Percentiles rank a stretch among this genome's conserved stretches.
These are phyloP conservation scores for Penicillium bovifimosum DNA, from an alignment of 495 filamentous ascomycete species.

Conservation along the genomic window DNA sequence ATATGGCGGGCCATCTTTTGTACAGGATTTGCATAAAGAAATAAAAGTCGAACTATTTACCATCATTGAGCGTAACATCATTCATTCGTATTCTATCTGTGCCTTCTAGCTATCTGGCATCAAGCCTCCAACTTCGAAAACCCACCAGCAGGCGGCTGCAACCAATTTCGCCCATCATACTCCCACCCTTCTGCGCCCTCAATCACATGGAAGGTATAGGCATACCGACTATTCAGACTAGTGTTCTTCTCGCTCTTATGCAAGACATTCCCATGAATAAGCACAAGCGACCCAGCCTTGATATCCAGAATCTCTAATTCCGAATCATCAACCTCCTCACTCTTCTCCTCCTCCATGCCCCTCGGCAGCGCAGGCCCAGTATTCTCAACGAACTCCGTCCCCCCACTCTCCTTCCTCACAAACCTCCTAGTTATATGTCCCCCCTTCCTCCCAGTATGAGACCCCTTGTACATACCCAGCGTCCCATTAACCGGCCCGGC, in stretches of 20 bases:
- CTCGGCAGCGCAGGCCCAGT: conserved; percentile 41
- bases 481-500: conserved; percentile 80
- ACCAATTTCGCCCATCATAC: conserved; percentile 88
- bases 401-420: conserved; percentile 55
- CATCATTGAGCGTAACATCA: conserved; percentile 4
- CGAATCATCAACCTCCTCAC: conserved; percentile 38
- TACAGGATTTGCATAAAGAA: conserved; percentile 30
- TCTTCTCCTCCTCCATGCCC: conserved; percentile 33
- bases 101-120: background rate
- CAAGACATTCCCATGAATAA: conserved; percentile 94
- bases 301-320: conserved; percentile 70
- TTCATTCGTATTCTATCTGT: background rate
- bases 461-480: conserved; percentile 75
- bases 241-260: conserved; percentile 94
- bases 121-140: conserved; percentile 56
- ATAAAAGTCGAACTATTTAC: conserved; percentile 22
- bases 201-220: conserved; percentile 97
- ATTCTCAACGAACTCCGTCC: conserved; percentile 54
- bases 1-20: conserved; percentile 30
- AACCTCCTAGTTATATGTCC: conserved; percentile 62
- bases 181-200: conserved; percentile 66
- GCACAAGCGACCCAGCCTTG: conserved; percentile 79
- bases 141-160: conserved; percentile 74
- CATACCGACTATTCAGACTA: conserved; percentile 79
- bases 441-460: conserved; percentile 48